Evolutionary conservation across 73 alveolate species (phyloP).

Genomic region (Paraurostyla sp.): DNA sequence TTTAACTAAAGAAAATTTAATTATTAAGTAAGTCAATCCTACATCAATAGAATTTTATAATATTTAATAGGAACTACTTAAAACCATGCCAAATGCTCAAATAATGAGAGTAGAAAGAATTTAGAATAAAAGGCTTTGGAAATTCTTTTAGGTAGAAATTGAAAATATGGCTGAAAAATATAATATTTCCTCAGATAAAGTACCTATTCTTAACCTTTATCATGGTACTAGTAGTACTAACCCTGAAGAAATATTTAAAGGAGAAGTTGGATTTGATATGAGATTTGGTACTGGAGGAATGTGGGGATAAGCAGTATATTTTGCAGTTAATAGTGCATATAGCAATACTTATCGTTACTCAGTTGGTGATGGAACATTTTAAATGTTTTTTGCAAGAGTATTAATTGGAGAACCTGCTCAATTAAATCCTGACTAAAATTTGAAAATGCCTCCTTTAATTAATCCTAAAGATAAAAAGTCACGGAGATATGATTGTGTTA

Average conservation of each 20-base stretch:
- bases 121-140: constrained; percentile 33
- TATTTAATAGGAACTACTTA: background rate
- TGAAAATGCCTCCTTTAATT: constrained; percentile 60
- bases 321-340: constrained; percentile 56
- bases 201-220: background rate
- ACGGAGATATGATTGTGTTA: constrained; percentile 60
- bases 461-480: background rate
- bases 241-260: constrained; percentile 2
- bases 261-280: constrained; percentile 56
- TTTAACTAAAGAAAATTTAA: background rate
- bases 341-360: constrained; percentile 3
- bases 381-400: constrained; percentile 64
- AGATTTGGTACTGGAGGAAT: constrained; percentile 57
- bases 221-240: constrained; percentile 37
- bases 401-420: constrained; percentile 16
- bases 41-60: background rate
- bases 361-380: background rate
- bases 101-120: constrained; percentile 46
- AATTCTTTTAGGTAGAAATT: background rate
- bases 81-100: background rate
- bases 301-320: constrained; percentile 76
- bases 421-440: background rate
- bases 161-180: background rate
- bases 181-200: background rate
- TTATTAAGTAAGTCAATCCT: background rate